Conservation (phyloP, 2,329 filamentous ascomycete genomes). For the Penicillium fuscoglaucum region DNA sequence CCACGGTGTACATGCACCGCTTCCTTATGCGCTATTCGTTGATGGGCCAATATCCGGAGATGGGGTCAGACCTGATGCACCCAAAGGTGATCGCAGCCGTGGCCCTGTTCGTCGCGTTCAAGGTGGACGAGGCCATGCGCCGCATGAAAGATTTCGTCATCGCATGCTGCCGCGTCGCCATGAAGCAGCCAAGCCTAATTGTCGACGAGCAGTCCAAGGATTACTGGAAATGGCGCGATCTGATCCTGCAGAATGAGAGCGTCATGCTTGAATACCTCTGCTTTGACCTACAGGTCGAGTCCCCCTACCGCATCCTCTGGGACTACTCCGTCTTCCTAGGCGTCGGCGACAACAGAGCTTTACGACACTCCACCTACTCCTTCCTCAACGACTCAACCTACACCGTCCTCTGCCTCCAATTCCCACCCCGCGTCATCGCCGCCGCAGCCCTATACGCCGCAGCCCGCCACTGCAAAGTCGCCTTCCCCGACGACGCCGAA, state of each 20-base stretch:
- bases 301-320: slow-evolving; percentile 82
- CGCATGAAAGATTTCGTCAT: slow-evolving; percentile 95
- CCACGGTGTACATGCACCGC: slow-evolving; percentile 90
- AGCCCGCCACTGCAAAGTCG: slow-evolving; percentile 69
- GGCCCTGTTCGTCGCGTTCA: slow-evolving; percentile 89
- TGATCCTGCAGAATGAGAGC: slow-evolving; percentile 88
- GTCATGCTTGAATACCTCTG: slow-evolving; percentile 87
- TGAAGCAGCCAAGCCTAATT: slow-evolving; percentile 85
- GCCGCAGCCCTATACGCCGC: slow-evolving; percentile 85
- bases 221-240: slow-evolving; percentile 97
- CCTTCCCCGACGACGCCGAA: slow-evolving; percentile 70
- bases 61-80: slow-evolving; percentile 65
- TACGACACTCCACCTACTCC: slow-evolving; percentile 87
- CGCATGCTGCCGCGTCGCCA: slow-evolving; percentile 87
- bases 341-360: slow-evolving; percentile 73
- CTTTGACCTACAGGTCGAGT: slow-evolving; percentile 88
- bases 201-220: slow-evolving; percentile 98
- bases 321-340: slow-evolving; percentile 73
- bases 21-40: slow-evolving; percentile 82
- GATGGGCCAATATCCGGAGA: slow-evolving; percentile 71
- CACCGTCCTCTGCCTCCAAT: slow-evolving; percentile 79
- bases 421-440: slow-evolving; percentile 76
- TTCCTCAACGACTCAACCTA: slow-evolving; percentile 90
- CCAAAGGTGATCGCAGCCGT: slow-evolving; percentile 94
- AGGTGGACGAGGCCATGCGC: slow-evolving; percentile 94